Evolutionary conservation across 139 green algal species (phyloP), one percentile per base, ranked within the genome.

Genomic region (Chlorella sp.): DNA sequence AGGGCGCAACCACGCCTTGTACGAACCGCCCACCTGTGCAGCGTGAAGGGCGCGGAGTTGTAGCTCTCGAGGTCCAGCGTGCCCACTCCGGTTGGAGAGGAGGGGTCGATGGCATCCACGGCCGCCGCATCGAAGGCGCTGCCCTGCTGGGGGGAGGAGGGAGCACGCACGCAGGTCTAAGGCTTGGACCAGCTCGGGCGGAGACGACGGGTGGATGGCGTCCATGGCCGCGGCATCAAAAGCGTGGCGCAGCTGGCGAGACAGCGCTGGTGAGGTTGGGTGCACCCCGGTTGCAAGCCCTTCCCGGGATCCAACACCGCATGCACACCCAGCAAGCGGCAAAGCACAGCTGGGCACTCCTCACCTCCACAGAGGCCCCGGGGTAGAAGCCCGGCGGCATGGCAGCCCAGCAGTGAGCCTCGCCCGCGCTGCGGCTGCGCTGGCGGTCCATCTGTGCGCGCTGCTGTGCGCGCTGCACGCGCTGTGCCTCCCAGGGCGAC

Each of bases 381-480:
- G 77, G 77, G 60, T 73, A 74, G 34, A 83, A 34, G 13, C 77
- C 77, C 16, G 77, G 77, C 16, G 77, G 77, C 26, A 82, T 51
- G 76, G 36, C 54, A 3, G 76, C 38, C 24, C 40, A 82, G 76
- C 76, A 41, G 58, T 60, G 51, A 11, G 51, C 51, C 14, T 60
- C 51, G 2, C 14, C 51, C 9, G 51, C 51, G 51, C 51, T 60
- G 51, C 51, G 51, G 14, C 51, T 60, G 14, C 51, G 51, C 51
- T 60, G 51, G 13, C 51, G 51, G 13, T 24, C 51, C 51, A 60
- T 60, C 51, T 60, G 11, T 3, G 2, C 13, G 51, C 51, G 51
- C 51, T 60, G 51, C 51, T 11, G 13, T 60, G n/a, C n/a, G n/a
- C n/a, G n/a, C n/a, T 24, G 51, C 51, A 60, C 16, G n/a, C n/a